phyloP scores from a whole-genome alignment of 1,139 yeast genomes.

The Entelexis sorbosivorans region DNA sequence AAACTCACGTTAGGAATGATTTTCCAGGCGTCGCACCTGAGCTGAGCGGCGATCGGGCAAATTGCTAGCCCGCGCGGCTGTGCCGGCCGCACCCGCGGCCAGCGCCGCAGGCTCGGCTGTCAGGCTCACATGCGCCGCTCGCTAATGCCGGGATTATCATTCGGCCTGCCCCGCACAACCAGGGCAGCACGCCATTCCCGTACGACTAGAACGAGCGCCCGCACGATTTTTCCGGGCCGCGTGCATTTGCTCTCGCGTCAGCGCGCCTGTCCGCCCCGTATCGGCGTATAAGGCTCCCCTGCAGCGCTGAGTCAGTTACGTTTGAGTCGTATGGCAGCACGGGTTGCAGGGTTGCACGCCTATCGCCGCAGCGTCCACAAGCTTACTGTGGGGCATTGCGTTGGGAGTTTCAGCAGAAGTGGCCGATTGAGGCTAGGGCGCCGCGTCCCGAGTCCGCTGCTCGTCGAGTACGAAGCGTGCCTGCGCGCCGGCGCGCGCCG shows the following conservation, averaged over 20 bases:
- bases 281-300: conserved; percentile 1
- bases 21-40: background rate
- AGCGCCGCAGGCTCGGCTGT: background rate
- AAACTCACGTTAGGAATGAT: background rate
- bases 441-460: background rate
- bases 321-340: background rate
- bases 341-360: conserved; percentile 2
- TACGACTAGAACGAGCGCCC: background rate
- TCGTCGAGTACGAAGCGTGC: background rate
- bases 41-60: background rate
- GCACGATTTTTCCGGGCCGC: conserved; percentile 3
- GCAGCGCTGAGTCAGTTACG: conserved; percentile 4
- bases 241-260: background rate
- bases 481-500: background rate
- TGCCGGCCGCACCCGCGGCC: background rate
- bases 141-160: background rate
- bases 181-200: background rate
- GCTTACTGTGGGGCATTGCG: conserved; percentile 2
- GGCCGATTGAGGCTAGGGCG: conserved; percentile 2
- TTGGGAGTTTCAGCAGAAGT: background rate
- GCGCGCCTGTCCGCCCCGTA: background rate
- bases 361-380: background rate
- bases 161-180: background rate
- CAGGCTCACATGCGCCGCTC: background rate
- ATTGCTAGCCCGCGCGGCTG: background rate